A percentile compares a stretch with the other conserved stretches of the same genome.
These are phyloP conservation scores for Citrus medica DNA, from an alignment of 345 rosid species.

Conservation along the genomic window DNA sequence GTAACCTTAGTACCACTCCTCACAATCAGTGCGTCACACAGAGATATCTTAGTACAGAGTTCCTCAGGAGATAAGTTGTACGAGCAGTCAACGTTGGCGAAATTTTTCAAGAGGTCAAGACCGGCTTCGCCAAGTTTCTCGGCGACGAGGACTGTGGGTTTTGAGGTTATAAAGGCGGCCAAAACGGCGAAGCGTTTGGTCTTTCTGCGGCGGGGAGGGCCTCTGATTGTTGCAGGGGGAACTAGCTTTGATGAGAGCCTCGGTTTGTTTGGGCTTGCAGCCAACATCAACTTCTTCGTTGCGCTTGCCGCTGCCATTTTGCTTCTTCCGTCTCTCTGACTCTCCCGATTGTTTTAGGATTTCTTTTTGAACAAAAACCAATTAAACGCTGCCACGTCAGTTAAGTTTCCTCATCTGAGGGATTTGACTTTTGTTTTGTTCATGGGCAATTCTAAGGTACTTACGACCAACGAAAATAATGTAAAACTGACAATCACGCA, in stretches of 20 bases:
- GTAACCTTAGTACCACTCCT: constrained; percentile 41
- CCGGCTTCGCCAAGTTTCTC: constrained; percentile 46
- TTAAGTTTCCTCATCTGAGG: background rate
- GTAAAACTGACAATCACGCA: no score
- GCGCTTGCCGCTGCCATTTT: constrained; percentile 16
- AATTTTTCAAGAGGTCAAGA: constrained; percentile 24
- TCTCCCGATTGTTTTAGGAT: background rate
- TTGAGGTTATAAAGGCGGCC: constrained; percentile 16
- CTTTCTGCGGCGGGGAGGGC: background rate
- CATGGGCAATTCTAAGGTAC: no score
- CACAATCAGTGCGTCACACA: constrained; percentile 40
- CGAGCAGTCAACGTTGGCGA: constrained; percentile 43
- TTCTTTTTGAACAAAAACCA: background rate
- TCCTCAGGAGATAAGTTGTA: constrained; percentile 35
- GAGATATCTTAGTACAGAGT: constrained; percentile 38
- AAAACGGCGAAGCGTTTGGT: constrained; percentile 12
- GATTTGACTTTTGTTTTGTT: background rate
- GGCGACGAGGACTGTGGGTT: constrained; percentile 27
- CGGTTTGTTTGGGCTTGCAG: background rate
- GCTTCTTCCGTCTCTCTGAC: background rate
- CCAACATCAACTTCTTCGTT: background rate
- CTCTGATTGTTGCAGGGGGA: background rate
- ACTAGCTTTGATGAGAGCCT: constrained; percentile 1
- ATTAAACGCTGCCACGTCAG: background rate
- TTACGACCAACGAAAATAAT: no score